Base-by-base conservation (phyloP, 495 filamentous ascomycete species). In the Annulohypoxylon nitens region DNA sequence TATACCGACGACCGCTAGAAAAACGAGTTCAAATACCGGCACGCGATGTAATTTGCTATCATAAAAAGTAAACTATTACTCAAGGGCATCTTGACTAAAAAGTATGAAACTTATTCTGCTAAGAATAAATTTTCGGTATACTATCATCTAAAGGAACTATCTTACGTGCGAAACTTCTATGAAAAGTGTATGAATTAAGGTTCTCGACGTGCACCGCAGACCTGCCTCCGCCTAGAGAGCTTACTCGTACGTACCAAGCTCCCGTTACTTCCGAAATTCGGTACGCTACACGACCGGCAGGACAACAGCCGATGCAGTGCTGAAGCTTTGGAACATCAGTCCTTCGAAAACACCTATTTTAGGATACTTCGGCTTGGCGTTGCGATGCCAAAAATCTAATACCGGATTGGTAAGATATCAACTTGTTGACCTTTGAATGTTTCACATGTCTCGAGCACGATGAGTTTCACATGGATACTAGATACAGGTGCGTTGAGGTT, bases 391-490 rank as follows among this genome's bases (percentile, higher is more conserved):
- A 14, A 14, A 60, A 60, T 60, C 57, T 2, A 26, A 26, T 41
- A 43, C 30, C 43, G 10, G 30, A 60, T 11, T 43, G 9, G 12
- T 26, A 43, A 36, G 9, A 41, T 59, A 36, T 43, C 55, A 33
- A 60, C 18, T 14, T 60, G n/a, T 16, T 20, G 26, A 30, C 12
- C 43, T 41, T 53, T 45, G 57, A 57, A 12, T 12, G 34, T 62
- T 62, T 69, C 66, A 69, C 66, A 69, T 69, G 66, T 26, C 16
- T 61, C 30, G 33, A 51, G 51, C 48, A 63, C 41, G 33, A 37
- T 9, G n/a, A 14, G 30, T 57, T 63, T 64, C 61, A 64, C 59
- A 60, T 73, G 65, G 51, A 43, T 43, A n/a, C 2, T 14, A 30
- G 30, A 30, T 6, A 30, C 30, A 30, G 30, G 39, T 53, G 43